Conservation (phyloP, 805 yeast genomes). For the Candida incommunis region DNA sequence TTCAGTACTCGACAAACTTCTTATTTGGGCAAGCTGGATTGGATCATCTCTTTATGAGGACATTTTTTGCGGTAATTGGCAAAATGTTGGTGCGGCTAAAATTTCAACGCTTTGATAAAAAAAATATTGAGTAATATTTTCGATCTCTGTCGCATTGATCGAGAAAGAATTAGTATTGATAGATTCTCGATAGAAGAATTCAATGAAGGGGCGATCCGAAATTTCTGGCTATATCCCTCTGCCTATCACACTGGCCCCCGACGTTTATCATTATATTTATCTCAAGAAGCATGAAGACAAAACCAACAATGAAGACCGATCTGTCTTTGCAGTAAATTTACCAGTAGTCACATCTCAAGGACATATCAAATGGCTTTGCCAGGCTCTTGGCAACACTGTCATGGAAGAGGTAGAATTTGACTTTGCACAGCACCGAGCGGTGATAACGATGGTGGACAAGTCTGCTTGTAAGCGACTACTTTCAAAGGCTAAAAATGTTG, state of each 20-base stretch:
- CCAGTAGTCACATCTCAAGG: constrained; percentile 48
- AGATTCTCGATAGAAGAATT: no score
- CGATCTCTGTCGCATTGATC: no score
- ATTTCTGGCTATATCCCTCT: constrained; percentile 4
- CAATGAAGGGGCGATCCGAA: constrained; percentile 2
- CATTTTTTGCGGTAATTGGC: no score
- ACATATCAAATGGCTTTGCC: constrained; percentile 41
- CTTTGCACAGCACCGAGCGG: constrained; percentile 33
- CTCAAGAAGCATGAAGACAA: constrained; percentile 39
- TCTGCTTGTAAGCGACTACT: constrained; percentile 52
- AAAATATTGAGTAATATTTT: no score
- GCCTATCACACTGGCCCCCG: constrained; percentile 7
- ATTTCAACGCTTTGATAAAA: no score
- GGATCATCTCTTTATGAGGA: no score
- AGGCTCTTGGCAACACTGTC: constrained; percentile 31
- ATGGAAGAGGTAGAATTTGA: constrained; percentile 17
- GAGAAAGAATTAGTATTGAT: no score
- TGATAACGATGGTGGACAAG: constrained; percentile 63
- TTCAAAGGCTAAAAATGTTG: constrained; percentile 40
- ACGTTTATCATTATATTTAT: constrained; percentile 41
- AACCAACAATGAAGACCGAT: constrained; percentile 33
- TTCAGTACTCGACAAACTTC: no score
- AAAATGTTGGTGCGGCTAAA: no score
- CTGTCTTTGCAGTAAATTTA: constrained; percentile 63
- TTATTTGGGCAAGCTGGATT: no score